Base-by-base conservation (phyloP, 768 basidiomycete genomes). In the Rhodosporidiobolus odoratus region DNA sequence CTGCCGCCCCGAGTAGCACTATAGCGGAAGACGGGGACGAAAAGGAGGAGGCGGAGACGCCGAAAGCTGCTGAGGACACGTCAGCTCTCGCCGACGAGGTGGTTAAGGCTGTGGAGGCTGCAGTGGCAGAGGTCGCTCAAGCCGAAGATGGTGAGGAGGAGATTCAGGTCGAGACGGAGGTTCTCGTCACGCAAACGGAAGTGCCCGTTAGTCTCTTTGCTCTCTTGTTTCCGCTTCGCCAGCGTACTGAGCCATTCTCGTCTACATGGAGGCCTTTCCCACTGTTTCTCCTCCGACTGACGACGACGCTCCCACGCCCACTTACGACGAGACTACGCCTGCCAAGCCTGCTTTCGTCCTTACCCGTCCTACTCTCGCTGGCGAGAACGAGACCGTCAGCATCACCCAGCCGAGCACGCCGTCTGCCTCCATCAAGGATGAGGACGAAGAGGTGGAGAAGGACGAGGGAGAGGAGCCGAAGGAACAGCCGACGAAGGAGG, bases 311-410 rank as follows among this genome's bases (percentile, higher is more conserved):
- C 0, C n/a, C 4, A 19, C 48, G 37, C 27, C 50, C 19, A 37
- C 62, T 37, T 30, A 25, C 19, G n/a, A 10, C 12, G 30, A 52
- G 15, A 16, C 50, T n/a, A 4, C 27, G 8, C 12, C 53, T 1
- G 6, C 6, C 4, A 32, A 56, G 0, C 57, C 58, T 21, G 57
- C 58, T 7, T 59, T 66, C 34, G 15, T 59, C 27, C 37, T 66
- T 21, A 66, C 65, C 4, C 57, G 58, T 30, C 57, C 65, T 2
- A 66, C 65, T 0, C 19, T 40, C 23, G 21, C 23, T 16, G 65
- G 65, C 37, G 58, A 23, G 27, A 66, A 66, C 65, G 65, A 66
- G 48, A 8, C 27, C 19, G n/a, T 58, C 19, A n/a, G 19, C 30
- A 35, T 58, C 37, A 32, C 64, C 6, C 56, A 58, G 27, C 45